Base-by-base conservation (phyloP, 768 basidiomycete genomes). In the Mycena olivaceomarginata region DNA sequence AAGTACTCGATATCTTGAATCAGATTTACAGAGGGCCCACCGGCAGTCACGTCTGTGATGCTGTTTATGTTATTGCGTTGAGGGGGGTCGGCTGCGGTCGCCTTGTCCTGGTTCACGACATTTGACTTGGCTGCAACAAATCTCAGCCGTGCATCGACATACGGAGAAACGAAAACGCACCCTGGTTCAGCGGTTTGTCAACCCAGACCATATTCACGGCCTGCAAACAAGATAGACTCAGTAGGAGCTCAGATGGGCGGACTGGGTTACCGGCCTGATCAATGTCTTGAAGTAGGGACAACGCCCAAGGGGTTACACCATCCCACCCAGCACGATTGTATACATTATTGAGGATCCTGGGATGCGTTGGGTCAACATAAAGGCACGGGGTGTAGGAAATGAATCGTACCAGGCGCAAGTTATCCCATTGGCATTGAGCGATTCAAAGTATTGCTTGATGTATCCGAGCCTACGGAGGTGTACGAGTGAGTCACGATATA, bases 381-480 rank as follows among this genome's bases (percentile, higher is more conserved):
- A n/a, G 22, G n/a, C 10, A 7, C n/a, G 1, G 4, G 7, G 31
- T 25, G 31, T 31, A 3, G 31, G 31, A 31, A 31, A 31, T 2
- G 31, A 31, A 22, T 9, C 31, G 18, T 53, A 67, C 67, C 67
- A 67, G 6, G 13, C n/a, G 48, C 67, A 67, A 4, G 67, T 39
- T n/a, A 67, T 40, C 20, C 67, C 67, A 51, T 31, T 37, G 4
- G 18, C 18, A 5, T 56, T 1, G 39, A 37, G 37, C 16, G n/a
- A 18, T 13, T 40, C 10, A 25, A 67, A 67, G 31, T 31, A 72
- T 63, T 72, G 70, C 8, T 40, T 16, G 15, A 72, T 72, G n/a
- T 72, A 72, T 40, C 70, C 70, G 46, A 72, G 40, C n/a, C 70
- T 71, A 22, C 3, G 31, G 31, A 31, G 31, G 13, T 25, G 31